These are phyloP conservation scores for Tulasnella sp. DNA, from an alignment of 768 basidiomycete genomes.

Conservation along the genomic window DNA sequence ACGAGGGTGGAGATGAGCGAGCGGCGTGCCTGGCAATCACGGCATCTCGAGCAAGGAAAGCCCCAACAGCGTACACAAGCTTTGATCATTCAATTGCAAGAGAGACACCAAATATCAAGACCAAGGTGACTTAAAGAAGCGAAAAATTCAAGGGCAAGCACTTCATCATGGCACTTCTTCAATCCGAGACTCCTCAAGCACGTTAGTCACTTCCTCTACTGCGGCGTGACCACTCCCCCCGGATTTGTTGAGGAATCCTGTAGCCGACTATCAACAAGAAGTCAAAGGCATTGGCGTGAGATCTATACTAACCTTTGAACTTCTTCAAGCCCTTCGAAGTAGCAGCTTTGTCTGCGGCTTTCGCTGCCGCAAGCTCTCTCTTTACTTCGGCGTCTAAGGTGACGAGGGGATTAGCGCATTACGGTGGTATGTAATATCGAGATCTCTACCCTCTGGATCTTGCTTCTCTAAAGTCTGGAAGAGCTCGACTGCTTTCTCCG, in stretches of 20 bases:
- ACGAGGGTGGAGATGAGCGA: no score
- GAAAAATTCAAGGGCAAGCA: not conserved
- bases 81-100: not conserved
- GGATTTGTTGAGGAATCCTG: constrained; percentile 11
- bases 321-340: constrained; percentile 57
- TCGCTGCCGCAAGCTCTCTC: constrained; percentile 54
- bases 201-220: constrained; percentile 2
- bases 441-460: constrained; percentile 44
- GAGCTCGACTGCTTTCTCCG: constrained; percentile 58
- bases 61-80: no score
- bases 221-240: not conserved
- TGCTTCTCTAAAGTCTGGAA: constrained; percentile 55
- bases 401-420: constrained; percentile 2
- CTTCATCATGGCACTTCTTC: constrained; percentile 2
- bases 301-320: constrained; percentile 47
- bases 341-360: constrained; percentile 52
- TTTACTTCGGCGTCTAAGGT: constrained; percentile 47
- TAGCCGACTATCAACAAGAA: no score
- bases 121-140: not conserved
- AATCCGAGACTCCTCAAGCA: constrained; percentile 9
- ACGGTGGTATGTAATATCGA: not conserved
- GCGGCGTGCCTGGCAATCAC: no score
- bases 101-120: not conserved
- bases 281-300: no score
- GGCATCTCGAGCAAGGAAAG: no score